Evolutionary conservation across 176 grass and related monocot species (phyloP), one percentile per base, ranked within the genome.

Genomic region (Oryza rufipogon): DNA sequence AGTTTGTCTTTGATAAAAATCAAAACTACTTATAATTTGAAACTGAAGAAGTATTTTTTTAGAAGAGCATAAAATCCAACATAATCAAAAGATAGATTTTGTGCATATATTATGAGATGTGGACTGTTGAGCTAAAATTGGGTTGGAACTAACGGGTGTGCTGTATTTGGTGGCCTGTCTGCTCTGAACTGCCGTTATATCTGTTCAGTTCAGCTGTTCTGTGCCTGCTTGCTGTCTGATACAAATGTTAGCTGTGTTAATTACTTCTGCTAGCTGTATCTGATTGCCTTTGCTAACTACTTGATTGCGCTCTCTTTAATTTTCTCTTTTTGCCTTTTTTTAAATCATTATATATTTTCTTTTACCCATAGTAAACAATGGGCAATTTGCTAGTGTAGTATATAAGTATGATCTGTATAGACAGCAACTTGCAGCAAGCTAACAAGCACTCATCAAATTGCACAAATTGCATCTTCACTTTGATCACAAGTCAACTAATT

Each of bases 121-220:
- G 44, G 69, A 86, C 70, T n/a, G 41, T 66, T 69, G 68, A 80
- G 34, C 84, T 36, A 36, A 12, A 73, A 61, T 80, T 80, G 77
- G 15, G 84, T 67, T 73, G 68, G 70, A 70, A 76, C 38, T 73
- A 76, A 60, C 54, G 22, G 48, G 49, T 30, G 63, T 64, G 56
- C 39, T 49, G 30, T 32, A 78, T 76, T 58, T 54, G 82, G 82
- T 77, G 64, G 14, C 64, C 46, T 25, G 82, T 84, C 73, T 77
- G 14, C 42, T 46, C 22, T 74, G 13, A 58, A 9, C 58, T 63
- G 58, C 58, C n/a, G 58, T 63, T 63, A 63, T 63, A 63, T 63
- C 58, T 63, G 56, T 61, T 63, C 58, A 58, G 19, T 58, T n/a
- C n/a, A 63, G 58, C 58, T 63, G 58, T 42, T 45, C 39, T n/a